Base-by-base conservation (phyloP, 805 yeast genomes). In the Candida xiaguanensis region DNA sequence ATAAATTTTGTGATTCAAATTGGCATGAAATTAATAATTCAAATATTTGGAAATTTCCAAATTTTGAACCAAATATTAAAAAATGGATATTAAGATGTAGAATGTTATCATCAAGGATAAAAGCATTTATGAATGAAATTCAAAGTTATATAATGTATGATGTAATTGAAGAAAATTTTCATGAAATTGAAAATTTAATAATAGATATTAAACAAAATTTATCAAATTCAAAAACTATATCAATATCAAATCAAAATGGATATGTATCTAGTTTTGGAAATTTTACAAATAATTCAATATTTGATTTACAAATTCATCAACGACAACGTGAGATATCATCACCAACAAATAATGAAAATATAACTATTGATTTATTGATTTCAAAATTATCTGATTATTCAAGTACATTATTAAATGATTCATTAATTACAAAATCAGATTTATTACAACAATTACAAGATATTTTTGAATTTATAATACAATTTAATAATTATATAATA, bases 21-120 rank as follows among this genome's bases (percentile, higher is more conserved):
- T 87, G 96, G 95, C 61, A 71, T 28, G 89, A 82, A 46, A 78
- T 84, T 32, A 74, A 72, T 39, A 72, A 71, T 43, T 77, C 85
- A 13, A 58, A 63, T n/a, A 77, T 78, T 12, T 88, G 96, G 96
- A 70, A 67, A 33, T 72, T 72, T 52, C 55, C 53, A 13, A 66
- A 67, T n/a, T 67, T 61, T 39, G 63, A 72, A 26, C 56, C 50
- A 2, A 64, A 65, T 8, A 58, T 83, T 3, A 61, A 66, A 20
- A 70, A 67, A 38, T 76, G 85, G 78, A 75, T 83, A 8, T 59
- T 68, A 29, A 61, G 75, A 35, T 67, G 78, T 32, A 64, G 87
- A 39, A 55, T 75, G 5, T 52, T 81, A n/a, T 85, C 80, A 52
- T 57, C 65, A 23, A 66, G 77, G 32, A 77, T 84, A 78, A 67